Evolutionary conservation across 352 stramenopile genomes (phyloP).

Genomic region (Globisporangium nodosum): DNA sequence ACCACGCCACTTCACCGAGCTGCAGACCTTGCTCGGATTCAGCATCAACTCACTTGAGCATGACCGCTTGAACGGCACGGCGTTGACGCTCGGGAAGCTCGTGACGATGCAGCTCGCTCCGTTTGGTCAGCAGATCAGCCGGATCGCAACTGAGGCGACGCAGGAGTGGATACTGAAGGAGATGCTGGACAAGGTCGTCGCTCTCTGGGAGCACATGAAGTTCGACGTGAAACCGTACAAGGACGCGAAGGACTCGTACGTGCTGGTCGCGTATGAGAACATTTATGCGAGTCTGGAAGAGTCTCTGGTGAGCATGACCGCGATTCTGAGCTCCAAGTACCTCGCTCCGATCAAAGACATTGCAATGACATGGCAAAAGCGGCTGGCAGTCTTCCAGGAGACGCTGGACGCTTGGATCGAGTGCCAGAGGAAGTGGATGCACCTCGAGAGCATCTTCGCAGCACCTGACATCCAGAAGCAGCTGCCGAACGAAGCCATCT

Average conservation of each 20-base stretch:
- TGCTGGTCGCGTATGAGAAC: conserved; percentile 74
- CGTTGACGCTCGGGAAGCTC: conserved; percentile 75
- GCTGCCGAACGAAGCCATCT: conserved; percentile 54
- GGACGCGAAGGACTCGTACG: conserved; percentile 84
- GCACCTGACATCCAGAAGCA: conserved; percentile 82
- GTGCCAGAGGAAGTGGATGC: conserved; percentile 76
- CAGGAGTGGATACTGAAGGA: conserved; percentile 87
- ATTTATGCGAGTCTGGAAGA: conserved; percentile 85
- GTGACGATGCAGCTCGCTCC: conserved; percentile 75
- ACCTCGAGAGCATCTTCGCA: conserved; percentile 80
- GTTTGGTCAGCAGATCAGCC: conserved; percentile 72
- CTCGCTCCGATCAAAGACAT: conserved; percentile 72
- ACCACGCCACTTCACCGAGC: conserved; percentile 49
- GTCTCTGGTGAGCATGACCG: conserved; percentile 87
- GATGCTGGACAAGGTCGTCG: conserved; percentile 84
- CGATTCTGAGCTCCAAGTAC: conserved; percentile 88
- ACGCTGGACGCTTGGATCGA: conserved; percentile 78
- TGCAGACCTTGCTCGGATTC: conserved; percentile 73
- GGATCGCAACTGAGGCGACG: conserved; percentile 78
- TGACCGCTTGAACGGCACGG: background rate
- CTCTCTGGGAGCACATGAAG: conserved; percentile 75
- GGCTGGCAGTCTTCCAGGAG: conserved; percentile 74
- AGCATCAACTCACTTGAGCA: conserved; percentile 37
- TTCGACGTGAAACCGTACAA: conserved; percentile 90
- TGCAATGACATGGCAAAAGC: conserved; percentile 59